A percentile compares a stretch with the other conserved stretches of the same genome.
These are phyloP conservation scores for Acacia confusa DNA, from an alignment of 306 rosid species.

Conservation along the genomic window DNA sequence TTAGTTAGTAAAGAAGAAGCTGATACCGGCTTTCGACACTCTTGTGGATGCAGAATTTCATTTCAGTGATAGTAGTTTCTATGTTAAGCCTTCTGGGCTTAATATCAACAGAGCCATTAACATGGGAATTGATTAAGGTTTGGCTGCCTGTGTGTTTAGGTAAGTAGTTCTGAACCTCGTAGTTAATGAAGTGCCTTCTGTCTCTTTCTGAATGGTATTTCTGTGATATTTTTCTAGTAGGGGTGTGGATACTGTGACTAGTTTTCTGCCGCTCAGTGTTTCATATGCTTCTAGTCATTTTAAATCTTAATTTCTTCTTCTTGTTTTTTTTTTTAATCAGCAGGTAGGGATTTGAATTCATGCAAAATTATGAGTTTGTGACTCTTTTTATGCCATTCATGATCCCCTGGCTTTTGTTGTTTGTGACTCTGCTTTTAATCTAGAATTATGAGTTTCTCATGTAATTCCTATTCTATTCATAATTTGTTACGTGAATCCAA, in stretches of 20 bases:
- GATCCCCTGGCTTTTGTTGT: conserved; percentile 10
- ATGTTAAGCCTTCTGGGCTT: conserved; percentile 70
- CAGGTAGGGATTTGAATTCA: not conserved
- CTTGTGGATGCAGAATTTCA: conserved; percentile 73
- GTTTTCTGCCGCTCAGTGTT: conserved; percentile 18
- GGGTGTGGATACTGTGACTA: conserved; percentile 11
- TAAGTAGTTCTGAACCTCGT: conserved; percentile 39
- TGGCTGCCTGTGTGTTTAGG: conserved; percentile 99
- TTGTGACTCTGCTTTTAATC: conserved; percentile 3
- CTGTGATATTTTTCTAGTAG: not conserved
- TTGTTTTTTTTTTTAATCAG: not conserved
- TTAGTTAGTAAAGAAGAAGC: conserved; percentile 9
- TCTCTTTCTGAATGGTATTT: conserved; percentile 8
- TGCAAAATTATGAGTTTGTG: not conserved
- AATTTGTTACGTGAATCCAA: conserved; percentile 19
- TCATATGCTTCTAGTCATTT: conserved; percentile 1
- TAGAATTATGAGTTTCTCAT: conserved; percentile 15
- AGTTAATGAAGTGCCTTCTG: not conserved
- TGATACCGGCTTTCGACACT: conserved; percentile 28
- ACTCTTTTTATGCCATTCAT: not conserved
- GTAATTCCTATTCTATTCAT: conserved; percentile 7
- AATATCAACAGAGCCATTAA: conserved; percentile 81
- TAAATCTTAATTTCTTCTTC: not conserved
- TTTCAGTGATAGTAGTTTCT: conserved; percentile 79
- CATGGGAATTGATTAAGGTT: conserved; percentile 90